These are phyloP conservation scores for Candida pseudofarinosa DNA, from an alignment of 805 yeast genomes.

Conservation along the genomic window DNA sequence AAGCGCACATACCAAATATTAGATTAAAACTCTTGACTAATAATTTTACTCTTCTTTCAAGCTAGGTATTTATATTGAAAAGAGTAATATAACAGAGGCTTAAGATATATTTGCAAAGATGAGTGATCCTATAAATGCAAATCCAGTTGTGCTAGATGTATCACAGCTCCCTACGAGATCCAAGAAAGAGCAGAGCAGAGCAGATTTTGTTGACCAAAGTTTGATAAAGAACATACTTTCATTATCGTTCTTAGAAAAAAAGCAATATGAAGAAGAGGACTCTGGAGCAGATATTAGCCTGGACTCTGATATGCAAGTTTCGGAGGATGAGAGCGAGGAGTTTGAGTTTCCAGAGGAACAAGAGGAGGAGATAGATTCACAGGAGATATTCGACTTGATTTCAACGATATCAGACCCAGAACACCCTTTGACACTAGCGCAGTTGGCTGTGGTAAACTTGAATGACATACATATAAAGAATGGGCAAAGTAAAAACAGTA, in stretches of 20 bases:
- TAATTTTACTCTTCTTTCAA: too few species aligned
- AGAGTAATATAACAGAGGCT: not conserved
- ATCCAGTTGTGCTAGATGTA: constrained; percentile 79
- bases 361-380: constrained; percentile 73
- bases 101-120: constrained; percentile 27
- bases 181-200: constrained; percentile 5
- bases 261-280: not conserved
- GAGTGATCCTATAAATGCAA: constrained; percentile 87
- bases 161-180: constrained; percentile 72
- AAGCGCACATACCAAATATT: not conserved
- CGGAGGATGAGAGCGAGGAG: constrained; percentile 17
- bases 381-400: constrained; percentile 83
- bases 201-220: not conserved
- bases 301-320: constrained; percentile 12
- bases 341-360: constrained; percentile 32
- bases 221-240: constrained; percentile 27
- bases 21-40: too few species aligned
- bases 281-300: not conserved
- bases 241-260: constrained; percentile 21
- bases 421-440: constrained; percentile 93
- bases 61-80: not conserved
- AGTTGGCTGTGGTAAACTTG: constrained; percentile 86
- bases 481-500: constrained; percentile 38
- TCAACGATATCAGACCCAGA: constrained; percentile 93
- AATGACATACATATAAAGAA: constrained; percentile 64